Percentiles rank a stretch among this genome's conserved stretches.
Evolutionary conservation across 257 asterid species (phyloP).

Genomic region (Nicotiana otophora): DNA sequence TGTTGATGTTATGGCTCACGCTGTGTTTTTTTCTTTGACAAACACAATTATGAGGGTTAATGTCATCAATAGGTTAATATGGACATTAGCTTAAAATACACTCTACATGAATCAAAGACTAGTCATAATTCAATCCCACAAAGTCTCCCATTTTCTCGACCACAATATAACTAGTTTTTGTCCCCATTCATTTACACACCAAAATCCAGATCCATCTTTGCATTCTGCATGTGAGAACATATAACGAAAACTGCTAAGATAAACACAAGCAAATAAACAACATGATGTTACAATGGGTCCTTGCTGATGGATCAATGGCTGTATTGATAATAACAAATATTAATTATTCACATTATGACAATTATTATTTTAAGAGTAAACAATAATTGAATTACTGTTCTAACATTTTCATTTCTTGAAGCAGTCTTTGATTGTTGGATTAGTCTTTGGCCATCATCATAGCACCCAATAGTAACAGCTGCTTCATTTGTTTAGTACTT

Average conservation of each 20-base stretch:
- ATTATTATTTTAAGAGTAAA: neutral
- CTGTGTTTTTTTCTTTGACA: neutral
- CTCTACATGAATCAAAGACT: conserved; percentile 26
- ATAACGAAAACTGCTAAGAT: conserved; percentile 21
- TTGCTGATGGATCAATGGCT: conserved; percentile 14
- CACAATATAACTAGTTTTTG: conserved; percentile 7
- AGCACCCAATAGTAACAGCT: conserved; percentile 6
- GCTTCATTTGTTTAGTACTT: conserved; percentile 29
- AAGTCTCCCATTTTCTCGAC: neutral
- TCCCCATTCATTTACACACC: neutral
- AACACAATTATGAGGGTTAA: neutral
- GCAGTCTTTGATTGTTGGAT: neutral
- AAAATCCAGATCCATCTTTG: neutral
- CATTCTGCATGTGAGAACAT: conserved; percentile 28
- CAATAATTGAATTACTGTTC: neutral
- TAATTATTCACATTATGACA: neutral
- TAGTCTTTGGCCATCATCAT: conserved; percentile 12
- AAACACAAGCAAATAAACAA: conserved; percentile 34
- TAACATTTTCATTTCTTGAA: neutral
- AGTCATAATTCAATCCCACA: conserved; percentile 9
- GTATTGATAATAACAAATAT: neutral
- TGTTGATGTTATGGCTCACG: neutral
- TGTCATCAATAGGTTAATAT: neutral
- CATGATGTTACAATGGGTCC: conserved; percentile 26
- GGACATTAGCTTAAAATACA: conserved; percentile 32